Base-by-base conservation (phyloP, 1,284 basidiomycete genomes). In the Coniferiporia weirii region DNA sequence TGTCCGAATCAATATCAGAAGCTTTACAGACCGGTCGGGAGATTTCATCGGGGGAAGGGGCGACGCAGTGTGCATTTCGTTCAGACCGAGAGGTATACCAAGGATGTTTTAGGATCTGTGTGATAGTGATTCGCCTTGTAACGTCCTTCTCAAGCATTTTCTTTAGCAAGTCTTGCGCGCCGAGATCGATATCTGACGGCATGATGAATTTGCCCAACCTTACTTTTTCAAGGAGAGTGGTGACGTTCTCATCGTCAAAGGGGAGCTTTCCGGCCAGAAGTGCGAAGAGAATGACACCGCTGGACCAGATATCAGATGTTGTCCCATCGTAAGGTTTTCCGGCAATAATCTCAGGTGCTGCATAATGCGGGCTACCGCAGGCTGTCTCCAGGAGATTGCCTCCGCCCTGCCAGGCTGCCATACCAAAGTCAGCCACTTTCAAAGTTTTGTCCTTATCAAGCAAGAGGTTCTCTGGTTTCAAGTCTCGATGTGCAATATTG, bases 401-500 rank as follows among this genome's bases (percentile, higher is more conserved):
- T 44, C 77, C 79, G 20, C 83, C 81, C 66, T 92, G 90, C 85
- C 93, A 95, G n/a, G 91, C 90, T 1, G 97, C 97, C 93, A 99
- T 96, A 17, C 97, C 96, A 73, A 99, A 99, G 75, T 99, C 97
- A 2, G 95, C 95, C 34, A 99, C 89, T 74, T 98, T 99, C 81
- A 98, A 88, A 69, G 95, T 96, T 68, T 83, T 83, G 66, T 91
- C 75, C 54, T 82, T 78, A 74, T 96, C 93, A 56, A 97, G 83
- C 52, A 98, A 79, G 50, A 98, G 77, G 71, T 99, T 99, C 72
- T 99, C 97, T 0, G 95, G 95, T 69, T 99, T 99, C 61, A 99
- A 79, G 73, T 99, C 97, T 46, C 97, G 89, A 70, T 99, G 97
- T 59, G 93, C 95, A 69, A 99, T 95, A 71, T 96, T 96, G 79